Conservation (phyloP, 2,329 filamentous ascomycete genomes). For the Aspergillus unguis region DNA sequence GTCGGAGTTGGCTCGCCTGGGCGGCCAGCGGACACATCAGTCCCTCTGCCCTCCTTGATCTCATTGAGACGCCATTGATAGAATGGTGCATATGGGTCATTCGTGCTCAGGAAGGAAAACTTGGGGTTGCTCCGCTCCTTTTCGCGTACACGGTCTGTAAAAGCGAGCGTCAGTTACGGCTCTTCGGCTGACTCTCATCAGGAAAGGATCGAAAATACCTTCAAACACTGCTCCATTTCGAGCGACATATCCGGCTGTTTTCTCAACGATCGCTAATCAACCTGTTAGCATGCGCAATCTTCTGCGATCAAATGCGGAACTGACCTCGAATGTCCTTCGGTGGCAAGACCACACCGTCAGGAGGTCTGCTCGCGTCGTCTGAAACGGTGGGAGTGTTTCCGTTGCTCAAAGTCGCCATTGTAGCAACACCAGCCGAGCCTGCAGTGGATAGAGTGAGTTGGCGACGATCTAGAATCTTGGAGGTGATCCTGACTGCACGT, state of each 20-base stretch:
- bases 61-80: constrained; percentile 89
- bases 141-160: constrained; percentile 69
- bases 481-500: background rate
- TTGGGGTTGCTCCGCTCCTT: constrained; percentile 84
- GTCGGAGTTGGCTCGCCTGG: constrained; percentile 58
- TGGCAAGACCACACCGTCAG: constrained; percentile 79
- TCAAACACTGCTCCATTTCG: constrained; percentile 67
- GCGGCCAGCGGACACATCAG: constrained; percentile 71
- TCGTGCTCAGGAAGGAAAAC: constrained; percentile 77
- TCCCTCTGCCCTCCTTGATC: constrained; percentile 78
- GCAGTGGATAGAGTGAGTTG: background rate
- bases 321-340: constrained; percentile 73
- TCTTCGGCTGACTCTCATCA: background rate
- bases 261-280: constrained; percentile 68
- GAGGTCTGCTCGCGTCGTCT: constrained; percentile 69
- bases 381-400: constrained; percentile 38
- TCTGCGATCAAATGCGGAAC: constrained; percentile 5
- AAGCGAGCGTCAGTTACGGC: background rate
- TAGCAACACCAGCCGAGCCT: constrained; percentile 9
- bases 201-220: constrained; percentile 33
- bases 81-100: constrained; percentile 81
- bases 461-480: background rate
- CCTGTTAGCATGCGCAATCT: constrained; percentile 22
- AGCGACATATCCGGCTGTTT: constrained; percentile 88
- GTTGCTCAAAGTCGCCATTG: constrained; percentile 42